phyloP scores from a whole-genome alignment of 148 eudicot genomes.

The Rhododendron simsii region DNA sequence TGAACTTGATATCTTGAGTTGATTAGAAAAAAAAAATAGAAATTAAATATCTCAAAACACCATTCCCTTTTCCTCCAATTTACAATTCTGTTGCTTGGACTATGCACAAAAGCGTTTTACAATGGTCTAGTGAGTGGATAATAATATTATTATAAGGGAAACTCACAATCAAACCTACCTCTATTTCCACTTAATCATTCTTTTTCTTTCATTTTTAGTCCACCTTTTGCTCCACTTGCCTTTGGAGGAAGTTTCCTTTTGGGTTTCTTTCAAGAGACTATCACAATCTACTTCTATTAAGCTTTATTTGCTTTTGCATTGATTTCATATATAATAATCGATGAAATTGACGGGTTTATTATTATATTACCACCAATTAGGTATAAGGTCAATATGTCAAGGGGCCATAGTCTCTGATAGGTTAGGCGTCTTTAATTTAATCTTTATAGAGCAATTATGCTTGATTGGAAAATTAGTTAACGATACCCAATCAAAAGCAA shows the following conservation, averaged over 20 bases:
- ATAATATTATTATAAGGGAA: not conserved
- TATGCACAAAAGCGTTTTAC: not conserved
- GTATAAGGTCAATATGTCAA: not conserved
- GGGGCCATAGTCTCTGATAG: slow-evolving; percentile 7
- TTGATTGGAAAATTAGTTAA: not conserved
- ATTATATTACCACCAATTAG: not conserved
- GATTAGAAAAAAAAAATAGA: not conserved
- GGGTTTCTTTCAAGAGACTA: not conserved
- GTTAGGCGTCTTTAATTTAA: slow-evolving; percentile 8
- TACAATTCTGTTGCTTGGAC: not conserved
- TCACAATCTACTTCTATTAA: not conserved
- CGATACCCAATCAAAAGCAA: not conserved
- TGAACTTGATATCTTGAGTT: too few relatives aligned
- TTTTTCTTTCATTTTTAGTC: not conserved
- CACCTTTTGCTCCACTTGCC: not conserved
- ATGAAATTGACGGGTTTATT: not conserved
- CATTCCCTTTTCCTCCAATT: not conserved
- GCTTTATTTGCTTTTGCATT: not conserved
- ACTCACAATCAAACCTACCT: not conserved
- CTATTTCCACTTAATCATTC: not conserved
- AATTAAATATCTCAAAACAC: not conserved
- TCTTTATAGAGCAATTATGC: not conserved
- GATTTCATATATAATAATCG: not conserved
- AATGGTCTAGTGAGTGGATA: not conserved
- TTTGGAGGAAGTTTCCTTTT: not conserved